Evolutionary conservation across 768 basidiomycete genomes (phyloP), one percentile per base, ranked within the genome.

Genomic region (Inosperma sp.): DNA sequence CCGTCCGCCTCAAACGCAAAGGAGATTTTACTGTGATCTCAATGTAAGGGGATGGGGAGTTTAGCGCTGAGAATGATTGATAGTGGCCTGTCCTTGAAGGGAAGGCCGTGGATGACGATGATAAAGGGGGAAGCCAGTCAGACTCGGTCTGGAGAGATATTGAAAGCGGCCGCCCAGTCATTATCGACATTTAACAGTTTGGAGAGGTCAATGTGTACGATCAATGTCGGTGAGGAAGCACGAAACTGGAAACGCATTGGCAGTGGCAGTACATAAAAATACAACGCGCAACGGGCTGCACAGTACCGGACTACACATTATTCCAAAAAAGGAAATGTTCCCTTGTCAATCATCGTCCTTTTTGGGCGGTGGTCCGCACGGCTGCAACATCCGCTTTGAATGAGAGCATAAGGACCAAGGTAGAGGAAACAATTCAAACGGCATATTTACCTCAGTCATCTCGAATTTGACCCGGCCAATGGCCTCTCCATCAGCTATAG

Each of bases 401-500:
- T 54, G 56, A 27, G 46, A 39, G 16, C 39, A 56, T 49, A 48
- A 48, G 47, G 48, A 33, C 39, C 34, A 25, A 39, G 39, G 41
- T 8, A 7, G 31, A 26, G 21, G 40, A 57, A 49, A 44, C 37
- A 50, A 35, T 27, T 39, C 43, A 30, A 43, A 49, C 40, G 48
- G 49, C 36, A 55, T 21, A 45, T 10, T 16, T 52, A 94, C 95
- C 86, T 98, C 94, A 1, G 89, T 84, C 85, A 96, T 86, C 72
- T 99, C 95, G 63, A 96, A 97, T 63, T 82, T 92, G 3, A 84
- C 74, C 35, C 96, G 73, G 7, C 90, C 96, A 48, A 86, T 81
- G n/a, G 90, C 78, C 67, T 97, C 93, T 2, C 93, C 92, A 57
- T 99, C 95, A 12, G 94, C 94, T 60, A 98, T 83, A 1, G 93